Percentiles rank a stretch among this genome's conserved stretches.
phyloP scores from a whole-genome alignment of 331 rosid species.

The Acacia concinna region DNA sequence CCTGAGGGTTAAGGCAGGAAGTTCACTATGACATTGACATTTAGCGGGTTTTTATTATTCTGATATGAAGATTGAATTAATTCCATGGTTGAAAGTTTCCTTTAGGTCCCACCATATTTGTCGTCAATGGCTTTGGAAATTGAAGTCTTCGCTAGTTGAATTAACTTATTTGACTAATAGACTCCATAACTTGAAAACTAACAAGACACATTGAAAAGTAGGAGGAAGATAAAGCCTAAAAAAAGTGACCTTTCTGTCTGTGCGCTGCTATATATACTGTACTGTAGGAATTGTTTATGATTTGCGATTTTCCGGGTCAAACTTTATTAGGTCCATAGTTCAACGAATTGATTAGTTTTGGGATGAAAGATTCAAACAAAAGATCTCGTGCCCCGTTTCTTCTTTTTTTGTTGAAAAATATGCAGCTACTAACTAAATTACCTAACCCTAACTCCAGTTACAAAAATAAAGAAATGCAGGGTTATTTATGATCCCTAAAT shows the following conservation, averaged over 20 bases:
- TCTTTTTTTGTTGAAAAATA: neutral
- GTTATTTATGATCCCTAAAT: neutral
- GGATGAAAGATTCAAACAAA: conserved; percentile 2
- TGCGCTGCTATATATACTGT: neutral
- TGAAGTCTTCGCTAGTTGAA: neutral
- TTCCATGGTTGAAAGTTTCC: neutral
- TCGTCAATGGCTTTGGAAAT: neutral
- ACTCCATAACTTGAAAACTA: neutral
- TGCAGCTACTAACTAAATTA: conserved; percentile 10
- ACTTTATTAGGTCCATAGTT: neutral
- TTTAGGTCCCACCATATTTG: neutral
- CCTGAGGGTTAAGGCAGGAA: neutral
- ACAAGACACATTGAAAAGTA: neutral
- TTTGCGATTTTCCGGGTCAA: conserved; percentile 7
- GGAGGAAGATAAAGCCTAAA: neutral
- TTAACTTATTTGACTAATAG: conserved; percentile 33
- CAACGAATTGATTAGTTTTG: neutral
- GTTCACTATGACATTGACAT: neutral
- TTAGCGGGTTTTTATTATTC: neutral
- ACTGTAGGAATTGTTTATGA: neutral
- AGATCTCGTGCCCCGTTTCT: neutral
- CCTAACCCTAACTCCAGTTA: conserved; percentile 5
- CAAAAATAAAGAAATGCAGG: neutral
- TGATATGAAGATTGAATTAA: conserved; percentile 1
- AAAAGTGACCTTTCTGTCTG: neutral